Percentiles rank a stretch among this genome's conserved stretches.
Conservation (phyloP, 139 green algal genomes). For the Choricystis sp. region DNA sequence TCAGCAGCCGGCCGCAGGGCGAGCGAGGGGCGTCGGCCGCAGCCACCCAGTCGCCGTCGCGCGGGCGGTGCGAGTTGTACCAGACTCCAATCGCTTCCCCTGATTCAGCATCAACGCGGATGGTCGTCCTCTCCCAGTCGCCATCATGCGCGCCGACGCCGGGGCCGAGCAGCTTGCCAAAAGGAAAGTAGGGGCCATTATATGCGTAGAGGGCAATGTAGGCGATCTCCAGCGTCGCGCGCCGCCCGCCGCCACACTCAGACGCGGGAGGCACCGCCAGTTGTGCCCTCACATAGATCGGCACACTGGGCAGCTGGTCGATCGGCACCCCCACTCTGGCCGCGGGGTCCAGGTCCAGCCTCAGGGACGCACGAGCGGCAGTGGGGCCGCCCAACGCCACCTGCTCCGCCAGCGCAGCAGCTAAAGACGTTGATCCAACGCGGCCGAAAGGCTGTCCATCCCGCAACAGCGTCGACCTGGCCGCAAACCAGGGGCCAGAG, state of each 20-base stretch:
- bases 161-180: slow-evolving; percentile 2
- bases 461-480: slow-evolving; percentile 9
- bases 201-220: slow-evolving; percentile 31
- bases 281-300: slow-evolving; percentile 25
- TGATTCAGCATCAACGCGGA: slow-evolving; percentile 12
- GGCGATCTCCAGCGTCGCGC: slow-evolving; percentile 20
- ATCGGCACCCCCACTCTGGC: slow-evolving; percentile 5
- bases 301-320: slow-evolving; percentile 16
- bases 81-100: slow-evolving; percentile 23
- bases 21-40: not conserved
- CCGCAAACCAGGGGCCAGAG: slow-evolving; percentile 19
- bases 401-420: slow-evolving; percentile 9
- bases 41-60: slow-evolving; percentile 27
- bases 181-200: slow-evolving; percentile 25
- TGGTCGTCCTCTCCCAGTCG: slow-evolving; percentile 35
- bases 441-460: not conserved
- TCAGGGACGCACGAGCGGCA: slow-evolving; percentile 5
- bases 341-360: slow-evolving; percentile 10
- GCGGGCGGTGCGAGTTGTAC: slow-evolving; percentile 30
- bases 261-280: not conserved
- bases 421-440: no score
- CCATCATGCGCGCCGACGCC: slow-evolving; percentile 25
- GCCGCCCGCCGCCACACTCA: slow-evolving; percentile 5
- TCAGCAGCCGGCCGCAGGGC: slow-evolving; percentile 4
- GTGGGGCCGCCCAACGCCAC: slow-evolving; percentile 1